A percentile compares a stretch with the other conserved stretches of the same genome.
Evolutionary conservation across 345 rosid species (phyloP).

Genomic region (Linum usitatissimum): DNA sequence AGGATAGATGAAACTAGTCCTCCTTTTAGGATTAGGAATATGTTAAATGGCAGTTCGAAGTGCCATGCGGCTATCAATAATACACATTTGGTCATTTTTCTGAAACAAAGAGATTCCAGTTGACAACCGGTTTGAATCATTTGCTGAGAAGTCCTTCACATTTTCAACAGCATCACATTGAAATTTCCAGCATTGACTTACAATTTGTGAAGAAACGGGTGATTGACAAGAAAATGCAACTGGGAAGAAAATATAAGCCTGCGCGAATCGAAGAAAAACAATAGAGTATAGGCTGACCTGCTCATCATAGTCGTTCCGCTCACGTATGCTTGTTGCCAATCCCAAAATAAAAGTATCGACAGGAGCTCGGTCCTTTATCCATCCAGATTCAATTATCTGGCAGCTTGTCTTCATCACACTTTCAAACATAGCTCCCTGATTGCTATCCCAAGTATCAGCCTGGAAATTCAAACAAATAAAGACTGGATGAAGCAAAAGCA

Average conservation of each 20-base stretch:
- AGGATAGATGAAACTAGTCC: too few species aligned
- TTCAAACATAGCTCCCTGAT: conserved; percentile 77
- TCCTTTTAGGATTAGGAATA: too few species aligned
- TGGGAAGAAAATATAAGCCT: not conserved
- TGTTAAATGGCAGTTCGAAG: too few species aligned
- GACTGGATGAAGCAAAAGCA: not conserved
- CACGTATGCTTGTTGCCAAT: conserved; percentile 77
- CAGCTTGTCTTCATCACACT: conserved; percentile 69
- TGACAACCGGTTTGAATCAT: too few species aligned
- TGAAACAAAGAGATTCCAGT: too few species aligned
- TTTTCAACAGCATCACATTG: not conserved
- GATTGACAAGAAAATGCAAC: not conserved
- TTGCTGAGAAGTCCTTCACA: too few species aligned
- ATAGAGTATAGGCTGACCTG: conserved; percentile 40
- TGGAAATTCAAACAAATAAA: conserved; percentile 26
- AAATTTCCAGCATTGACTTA: not conserved
- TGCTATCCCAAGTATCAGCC: conserved; percentile 75
- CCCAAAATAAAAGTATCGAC: conserved; percentile 93
- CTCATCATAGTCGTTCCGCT: conserved; percentile 80
- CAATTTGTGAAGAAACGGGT: not conserved
- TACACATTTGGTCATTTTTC: too few species aligned
- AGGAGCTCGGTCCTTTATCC: conserved; percentile 92
- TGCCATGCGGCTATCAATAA: too few species aligned
- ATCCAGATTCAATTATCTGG: conserved; percentile 84
- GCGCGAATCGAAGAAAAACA: not conserved